Evolutionary conservation across 805 yeast genomes (phyloP), one percentile per base, ranked within the genome.

Genomic region (Blastobotrys parvus): DNA sequence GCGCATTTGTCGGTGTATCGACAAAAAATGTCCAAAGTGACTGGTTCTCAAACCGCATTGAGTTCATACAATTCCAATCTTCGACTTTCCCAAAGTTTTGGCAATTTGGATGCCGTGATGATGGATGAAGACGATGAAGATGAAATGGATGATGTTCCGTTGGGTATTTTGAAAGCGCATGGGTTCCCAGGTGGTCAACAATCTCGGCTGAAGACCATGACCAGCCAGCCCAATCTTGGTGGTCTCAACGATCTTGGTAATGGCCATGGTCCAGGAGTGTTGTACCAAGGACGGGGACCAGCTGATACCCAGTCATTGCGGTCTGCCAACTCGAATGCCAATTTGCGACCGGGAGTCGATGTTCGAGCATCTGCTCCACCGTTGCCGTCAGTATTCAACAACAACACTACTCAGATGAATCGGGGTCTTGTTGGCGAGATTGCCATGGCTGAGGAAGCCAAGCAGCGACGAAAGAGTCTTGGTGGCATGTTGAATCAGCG

Each of bases 361-460:
- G 18, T 35, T 19, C 42, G 42, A 21, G 27, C 31, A 22, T 41
- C 32, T 25, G 48, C 49, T 4, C 48, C 60, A 3, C n/a, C n/a
- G n/a, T 42, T 56, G 29, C 59, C 62, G 10, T 19, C 48, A 1
- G 48, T 57, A 10, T 59, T 58, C 37, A 48, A 44, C 18, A 40
- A 41, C 36, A 44, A 48, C 11, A 44, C 48, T 27, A 20, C 35
- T 8, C 22, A 41, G 2, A 44, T 51, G 35, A 44, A 45, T 13
- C 56, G 70, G 2, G 70, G 70, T 3, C 50, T 65, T 13, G 58
- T 65, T n/a, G 68, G 63, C 15, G 68, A 62, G 42, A 66, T 65
- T 41, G 62, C 64, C 10, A 53, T 58, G 1, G 69, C 64, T 40
- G 67, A 65, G 43, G 66, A 65, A 25, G 61, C 62, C 38, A 60